These are phyloP conservation scores for Acacia pycnantha DNA, from an alignment of 331 rosid genomes.

Conservation along the genomic window DNA sequence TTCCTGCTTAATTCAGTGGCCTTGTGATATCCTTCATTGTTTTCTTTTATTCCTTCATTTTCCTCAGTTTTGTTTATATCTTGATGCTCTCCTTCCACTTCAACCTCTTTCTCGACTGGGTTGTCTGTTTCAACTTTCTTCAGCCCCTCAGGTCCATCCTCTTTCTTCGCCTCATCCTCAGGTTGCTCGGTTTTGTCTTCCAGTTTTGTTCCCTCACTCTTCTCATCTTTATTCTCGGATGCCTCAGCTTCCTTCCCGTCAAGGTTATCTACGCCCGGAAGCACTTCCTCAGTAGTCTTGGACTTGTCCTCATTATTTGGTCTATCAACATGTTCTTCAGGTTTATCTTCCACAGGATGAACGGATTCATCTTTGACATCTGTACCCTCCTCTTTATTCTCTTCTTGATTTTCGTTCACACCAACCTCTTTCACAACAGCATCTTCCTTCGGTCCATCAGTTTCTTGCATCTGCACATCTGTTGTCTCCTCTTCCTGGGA, in stretches of 20 bases:
- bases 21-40: conserved; percentile 40
- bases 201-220: conserved; percentile 8
- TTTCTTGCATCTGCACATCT: conserved; percentile 47
- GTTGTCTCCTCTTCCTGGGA: conserved; percentile 48
- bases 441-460: conserved; percentile 53
- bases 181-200: conserved; percentile 46
- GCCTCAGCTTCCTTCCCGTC: conserved; percentile 48
- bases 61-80: conserved; percentile 42
- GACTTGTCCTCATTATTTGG: conserved; percentile 50
- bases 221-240: conserved; percentile 41
- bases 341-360: conserved; percentile 35
- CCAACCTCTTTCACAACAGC: conserved; percentile 45
- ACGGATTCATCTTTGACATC: conserved; percentile 42
- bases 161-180: conserved; percentile 47
- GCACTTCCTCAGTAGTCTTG: conserved; percentile 42
- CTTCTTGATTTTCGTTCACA: conserved; percentile 50
- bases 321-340: conserved; percentile 31
- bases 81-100: conserved; percentile 49
- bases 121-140: conserved; percentile 34
- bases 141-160: conserved; percentile 40
- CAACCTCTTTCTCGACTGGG: conserved; percentile 36
- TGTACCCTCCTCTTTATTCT: conserved; percentile 37
- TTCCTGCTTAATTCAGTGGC: conserved; percentile 44
- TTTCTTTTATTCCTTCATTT: conserved; percentile 44
- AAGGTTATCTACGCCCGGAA: conserved; percentile 30